phyloP scores from a whole-genome alignment of 1,284 basidiomycete species.

The Irpex sp. region DNA sequence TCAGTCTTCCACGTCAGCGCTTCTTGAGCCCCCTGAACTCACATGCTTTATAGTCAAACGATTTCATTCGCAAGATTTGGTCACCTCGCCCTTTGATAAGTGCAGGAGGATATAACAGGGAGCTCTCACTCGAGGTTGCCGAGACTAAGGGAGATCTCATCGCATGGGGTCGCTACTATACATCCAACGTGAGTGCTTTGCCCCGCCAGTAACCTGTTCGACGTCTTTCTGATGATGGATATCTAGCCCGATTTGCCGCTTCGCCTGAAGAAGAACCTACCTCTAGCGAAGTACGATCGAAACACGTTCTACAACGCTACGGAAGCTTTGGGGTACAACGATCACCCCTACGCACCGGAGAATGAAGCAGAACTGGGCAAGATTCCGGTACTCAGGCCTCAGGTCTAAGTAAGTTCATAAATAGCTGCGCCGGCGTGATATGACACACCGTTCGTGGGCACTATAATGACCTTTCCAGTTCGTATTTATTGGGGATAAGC shows the following conservation, averaged over 20 bases:
- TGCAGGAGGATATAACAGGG: conserved; percentile 31
- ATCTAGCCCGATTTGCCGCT: neutral
- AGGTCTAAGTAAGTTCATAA: too few relatives aligned
- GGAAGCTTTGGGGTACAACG: neutral
- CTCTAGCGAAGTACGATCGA: neutral
- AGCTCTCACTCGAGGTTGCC: conserved; percentile 20
- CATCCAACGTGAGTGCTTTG: conserved; percentile 34
- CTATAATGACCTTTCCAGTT: too few relatives aligned
- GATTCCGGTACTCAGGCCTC: neutral
- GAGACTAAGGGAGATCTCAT: conserved; percentile 33
- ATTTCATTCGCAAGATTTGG: conserved; percentile 29
- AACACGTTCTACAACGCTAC: neutral
- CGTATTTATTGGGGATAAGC: too few relatives aligned
- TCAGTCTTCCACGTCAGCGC: neutral
- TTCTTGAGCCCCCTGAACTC: neutral
- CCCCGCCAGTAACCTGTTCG: neutral
- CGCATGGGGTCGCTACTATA: conserved; percentile 44
- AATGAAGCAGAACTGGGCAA: neutral
- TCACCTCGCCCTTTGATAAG: conserved; percentile 24
- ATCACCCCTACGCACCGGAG: neutral
- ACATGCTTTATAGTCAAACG: conserved; percentile 22
- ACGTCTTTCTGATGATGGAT: neutral
- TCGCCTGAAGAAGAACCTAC: neutral
- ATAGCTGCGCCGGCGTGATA: too few relatives aligned
- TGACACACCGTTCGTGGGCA: too few relatives aligned